Evolutionary conservation across 257 asterid species (phyloP).

Genomic region (Echium plantagineum): DNA sequence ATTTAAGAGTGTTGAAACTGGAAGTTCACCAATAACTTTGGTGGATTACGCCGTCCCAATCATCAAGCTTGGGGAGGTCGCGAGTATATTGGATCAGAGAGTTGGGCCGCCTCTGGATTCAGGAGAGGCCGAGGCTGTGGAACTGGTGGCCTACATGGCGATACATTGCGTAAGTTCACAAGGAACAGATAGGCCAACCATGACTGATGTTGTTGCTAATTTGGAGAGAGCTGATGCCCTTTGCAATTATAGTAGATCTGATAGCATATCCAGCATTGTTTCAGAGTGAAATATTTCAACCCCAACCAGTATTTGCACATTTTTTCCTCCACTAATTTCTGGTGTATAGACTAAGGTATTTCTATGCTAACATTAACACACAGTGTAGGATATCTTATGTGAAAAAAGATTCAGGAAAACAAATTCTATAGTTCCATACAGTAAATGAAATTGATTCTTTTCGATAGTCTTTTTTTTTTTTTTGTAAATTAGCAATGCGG

Average conservation of each 20-base stretch:
- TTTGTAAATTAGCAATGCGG: no score
- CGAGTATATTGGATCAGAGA: constrained; percentile 9
- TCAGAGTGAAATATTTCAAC: constrained; percentile 7
- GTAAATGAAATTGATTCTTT: no score
- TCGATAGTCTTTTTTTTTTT: no score
- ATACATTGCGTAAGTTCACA: constrained; percentile 13
- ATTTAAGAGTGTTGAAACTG: constrained; percentile 4
- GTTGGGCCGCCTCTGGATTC: constrained; percentile 9
- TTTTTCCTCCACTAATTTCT: no score
- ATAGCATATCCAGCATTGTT: constrained; percentile 8
- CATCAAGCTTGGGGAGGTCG: constrained; percentile 9
- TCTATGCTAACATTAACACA: no score
- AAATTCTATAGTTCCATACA: no score
- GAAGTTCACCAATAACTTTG: constrained; percentile 5
- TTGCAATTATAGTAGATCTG: constrained; percentile 6
- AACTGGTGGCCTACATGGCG: constrained; percentile 16
- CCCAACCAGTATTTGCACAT: no score
- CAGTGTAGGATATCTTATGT: no score
- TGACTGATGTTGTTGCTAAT: constrained; percentile 12
- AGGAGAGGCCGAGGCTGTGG: constrained; percentile 9
- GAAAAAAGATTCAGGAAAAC: no score
- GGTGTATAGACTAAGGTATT: no score
- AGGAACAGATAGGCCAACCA: constrained; percentile 12
- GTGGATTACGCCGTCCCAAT: constrained; percentile 12
- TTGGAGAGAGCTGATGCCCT: constrained; percentile 11